Evolutionary conservation across 768 basidiomycete genomes (phyloP), one percentile per base, ranked within the genome.

Genomic region (Cantharellus anzutake): DNA sequence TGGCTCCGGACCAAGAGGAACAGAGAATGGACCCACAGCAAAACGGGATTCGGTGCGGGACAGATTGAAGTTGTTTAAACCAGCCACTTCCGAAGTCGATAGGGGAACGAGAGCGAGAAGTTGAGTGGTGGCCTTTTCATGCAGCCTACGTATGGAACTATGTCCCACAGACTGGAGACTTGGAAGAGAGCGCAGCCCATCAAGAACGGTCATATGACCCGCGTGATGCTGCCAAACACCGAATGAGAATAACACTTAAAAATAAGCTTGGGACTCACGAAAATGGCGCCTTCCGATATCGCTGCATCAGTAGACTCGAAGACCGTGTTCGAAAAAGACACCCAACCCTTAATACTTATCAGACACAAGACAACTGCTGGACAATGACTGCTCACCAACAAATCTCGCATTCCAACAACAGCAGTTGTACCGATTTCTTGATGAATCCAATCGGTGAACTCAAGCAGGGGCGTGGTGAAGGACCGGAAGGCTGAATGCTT

Each of bases 201-300:
- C 96, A 20, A 98, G 72, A 66, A 90, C 80, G 1, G 86, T 84
- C 88, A 99, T 86, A 63, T 84, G 81, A 0, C 92, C 93, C 3
- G 86, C 93, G 66, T 99, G 90, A 66, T 87, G 83, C 92, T 96
- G 64, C 16, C 29, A 56, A 29, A 48, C 20, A 37, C 41, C 16
- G 58, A 16, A 68, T 64, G 35, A 7, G 41, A 5, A 51, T 35
- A 34, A 20, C 20, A 41, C 7, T 16, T 37, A 42, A 7, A 5
- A 42, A 60, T 57, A 16, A 60, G 29, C 41, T 20, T 50, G 35
- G 42, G 38, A n/a, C 79, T 76, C 66, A 91, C 89, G 66, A 89
- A 93, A 37, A 87, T 75, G 29, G 11, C 60, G 5, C 11, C 58
- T 4, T 11, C 4, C 2, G 60, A 4, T 4, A 61, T 44, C 5